Conservation (phyloP, 2,329 filamentous ascomycete species). For the Penicillium sp. region DNA sequence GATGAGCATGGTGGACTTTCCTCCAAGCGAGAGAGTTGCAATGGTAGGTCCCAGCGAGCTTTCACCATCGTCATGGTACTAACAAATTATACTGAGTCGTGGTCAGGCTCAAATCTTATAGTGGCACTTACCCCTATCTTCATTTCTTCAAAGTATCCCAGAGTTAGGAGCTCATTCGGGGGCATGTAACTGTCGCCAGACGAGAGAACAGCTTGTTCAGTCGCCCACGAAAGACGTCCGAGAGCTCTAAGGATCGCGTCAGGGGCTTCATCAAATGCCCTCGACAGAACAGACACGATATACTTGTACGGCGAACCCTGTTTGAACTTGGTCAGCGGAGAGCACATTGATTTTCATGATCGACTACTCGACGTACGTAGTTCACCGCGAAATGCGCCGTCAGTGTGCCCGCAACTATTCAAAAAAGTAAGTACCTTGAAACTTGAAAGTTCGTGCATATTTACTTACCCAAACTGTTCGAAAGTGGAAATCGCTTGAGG, state of each 20-base stretch:
- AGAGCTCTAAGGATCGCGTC: conserved; percentile 45
- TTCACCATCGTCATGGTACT: conserved; percentile 61
- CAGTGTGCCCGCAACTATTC: conserved; percentile 36
- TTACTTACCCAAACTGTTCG: conserved; percentile 34
- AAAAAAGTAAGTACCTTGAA: not conserved
- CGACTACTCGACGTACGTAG: conserved; percentile 36
- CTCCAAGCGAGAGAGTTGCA: conserved; percentile 53
- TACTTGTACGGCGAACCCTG: conserved; percentile 60
- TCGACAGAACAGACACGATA: conserved; percentile 49
- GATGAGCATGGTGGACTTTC: conserved; percentile 51
- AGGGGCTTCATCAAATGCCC: conserved; percentile 43
- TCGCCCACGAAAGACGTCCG: conserved; percentile 54
- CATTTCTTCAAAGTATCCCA: conserved; percentile 55
- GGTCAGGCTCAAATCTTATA: not conserved
- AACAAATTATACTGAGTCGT: not conserved
- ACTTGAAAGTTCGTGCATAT: not conserved
- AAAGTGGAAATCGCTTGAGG: conserved; percentile 44
- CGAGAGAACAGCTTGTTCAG: conserved; percentile 37
- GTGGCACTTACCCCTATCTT: conserved; percentile 46
- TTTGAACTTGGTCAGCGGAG: not conserved
- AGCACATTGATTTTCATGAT: not conserved
- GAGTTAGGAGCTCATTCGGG: conserved; percentile 55
- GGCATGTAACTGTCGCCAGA: conserved; percentile 27
- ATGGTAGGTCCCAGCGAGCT: conserved; percentile 53
- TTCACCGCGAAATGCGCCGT: conserved; percentile 50